Percentiles rank a stretch among this genome's conserved stretches.
phyloP scores from a whole-genome alignment of 345 rosid species.

The Eucalyptus decipiens region DNA sequence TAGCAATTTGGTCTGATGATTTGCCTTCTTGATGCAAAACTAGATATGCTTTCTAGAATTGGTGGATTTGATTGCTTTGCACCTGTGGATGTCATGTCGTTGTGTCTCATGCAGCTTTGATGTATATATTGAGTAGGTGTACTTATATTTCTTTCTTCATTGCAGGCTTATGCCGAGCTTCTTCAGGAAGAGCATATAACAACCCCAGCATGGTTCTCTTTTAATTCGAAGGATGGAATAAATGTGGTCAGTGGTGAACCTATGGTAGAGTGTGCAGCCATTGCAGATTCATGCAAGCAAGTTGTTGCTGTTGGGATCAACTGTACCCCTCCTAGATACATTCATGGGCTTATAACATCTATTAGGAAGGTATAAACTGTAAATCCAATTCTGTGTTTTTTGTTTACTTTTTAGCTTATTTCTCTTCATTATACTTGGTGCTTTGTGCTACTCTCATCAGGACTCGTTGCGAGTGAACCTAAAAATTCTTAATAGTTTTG shows the following conservation, averaged over 20 bases:
- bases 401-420: not conserved
- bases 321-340: slow-evolving; percentile 71
- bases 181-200: slow-evolving; percentile 54
- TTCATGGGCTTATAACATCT: slow-evolving; percentile 45
- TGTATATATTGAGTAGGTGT: not conserved
- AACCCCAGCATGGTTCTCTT: slow-evolving; percentile 84
- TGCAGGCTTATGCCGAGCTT: slow-evolving; percentile 78
- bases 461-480: not conserved
- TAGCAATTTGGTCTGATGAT: not conserved
- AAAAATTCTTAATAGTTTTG: not conserved
- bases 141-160: not conserved
- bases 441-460: not conserved
- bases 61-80: not conserved
- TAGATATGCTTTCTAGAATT: not conserved
- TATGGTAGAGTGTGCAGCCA: slow-evolving; percentile 49
- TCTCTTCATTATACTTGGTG: not conserved
- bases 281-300: slow-evolving; percentile 64
- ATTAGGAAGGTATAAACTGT: slow-evolving; percentile 22
- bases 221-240: slow-evolving; percentile 58
- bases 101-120: not conserved
- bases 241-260: slow-evolving; percentile 72
- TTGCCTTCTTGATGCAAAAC: not conserved
- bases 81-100: not conserved
- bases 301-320: slow-evolving; percentile 78
- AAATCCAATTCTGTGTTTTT: not conserved